phyloP scores from a whole-genome alignment of 345 rosid species.

The Populus simonii region DNA sequence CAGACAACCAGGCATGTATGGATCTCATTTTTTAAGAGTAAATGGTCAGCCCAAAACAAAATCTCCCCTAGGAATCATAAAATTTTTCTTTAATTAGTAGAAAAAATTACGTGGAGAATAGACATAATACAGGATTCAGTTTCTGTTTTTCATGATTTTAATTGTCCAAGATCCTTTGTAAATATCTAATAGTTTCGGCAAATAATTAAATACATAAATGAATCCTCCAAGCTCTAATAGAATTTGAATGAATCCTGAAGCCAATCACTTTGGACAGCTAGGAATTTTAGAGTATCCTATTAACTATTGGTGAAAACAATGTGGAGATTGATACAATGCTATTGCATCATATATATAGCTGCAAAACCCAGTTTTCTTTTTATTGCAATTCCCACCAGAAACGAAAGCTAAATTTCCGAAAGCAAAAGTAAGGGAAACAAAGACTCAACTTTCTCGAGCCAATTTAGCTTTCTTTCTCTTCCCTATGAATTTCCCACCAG shows the following conservation, averaged over 20 bases:
- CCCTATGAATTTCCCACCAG: constrained; percentile 28
- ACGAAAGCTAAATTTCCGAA: constrained; percentile 1
- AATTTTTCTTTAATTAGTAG: background rate
- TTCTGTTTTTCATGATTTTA: no score
- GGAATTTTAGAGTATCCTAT: background rate
- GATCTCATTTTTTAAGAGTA: background rate
- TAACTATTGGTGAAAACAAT: background rate
- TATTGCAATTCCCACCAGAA: constrained; percentile 12
- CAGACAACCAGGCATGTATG: background rate
- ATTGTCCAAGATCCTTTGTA: no score
- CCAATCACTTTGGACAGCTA: background rate
- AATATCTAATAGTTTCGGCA: no score
- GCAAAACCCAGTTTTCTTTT: constrained; percentile 14
- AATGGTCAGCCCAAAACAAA: background rate
- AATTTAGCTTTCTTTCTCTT: background rate
- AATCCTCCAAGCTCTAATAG: background rate
- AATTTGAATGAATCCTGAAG: background rate
- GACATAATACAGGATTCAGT: no score
- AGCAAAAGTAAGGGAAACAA: background rate
- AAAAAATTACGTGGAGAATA: no score
- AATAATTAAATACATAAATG: no score
- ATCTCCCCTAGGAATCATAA: background rate
- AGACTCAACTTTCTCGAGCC: background rate
- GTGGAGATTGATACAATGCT: constrained; percentile 33
- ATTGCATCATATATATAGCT: background rate